phyloP scores from a whole-genome alignment of 176 grass and related monocot species.

The Otatea glauca region DNA sequence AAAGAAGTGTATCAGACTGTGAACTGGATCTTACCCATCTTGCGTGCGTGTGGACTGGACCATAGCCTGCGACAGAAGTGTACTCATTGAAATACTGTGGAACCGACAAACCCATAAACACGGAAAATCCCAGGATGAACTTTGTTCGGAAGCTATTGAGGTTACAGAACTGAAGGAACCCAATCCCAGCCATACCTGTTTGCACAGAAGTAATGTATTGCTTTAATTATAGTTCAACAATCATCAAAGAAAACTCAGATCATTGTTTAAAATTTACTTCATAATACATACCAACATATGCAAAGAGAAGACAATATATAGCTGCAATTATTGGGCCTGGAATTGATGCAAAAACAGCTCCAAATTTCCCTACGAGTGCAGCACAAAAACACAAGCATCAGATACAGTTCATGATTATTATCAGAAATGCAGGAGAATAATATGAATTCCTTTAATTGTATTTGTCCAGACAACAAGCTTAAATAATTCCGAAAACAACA shows the following conservation, averaged over 20 bases:
- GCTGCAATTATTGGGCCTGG: slow-evolving; percentile 49
- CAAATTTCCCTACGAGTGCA: slow-evolving; percentile 55
- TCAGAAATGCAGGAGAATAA: not conserved
- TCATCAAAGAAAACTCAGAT: slow-evolving; percentile 1
- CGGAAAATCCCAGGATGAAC: slow-evolving; percentile 87
- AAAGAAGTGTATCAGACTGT: not conserved
- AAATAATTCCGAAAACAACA: not conserved
- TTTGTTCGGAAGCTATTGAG: slow-evolving; percentile 89
- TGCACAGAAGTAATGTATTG: slow-evolving; percentile 27
- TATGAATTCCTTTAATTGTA: not conserved
- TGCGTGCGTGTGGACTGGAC: slow-evolving; percentile 74
- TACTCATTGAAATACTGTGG: slow-evolving; percentile 98
- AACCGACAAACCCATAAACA: slow-evolving; percentile 92
- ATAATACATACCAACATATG: slow-evolving; percentile 52
- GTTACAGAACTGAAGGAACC: slow-evolving; percentile 85
- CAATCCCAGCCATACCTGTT: slow-evolving; percentile 81
- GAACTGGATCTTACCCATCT: slow-evolving; percentile 79
- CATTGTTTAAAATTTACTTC: not conserved
- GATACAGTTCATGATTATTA: not conserved
- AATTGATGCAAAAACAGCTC: slow-evolving; percentile 65
- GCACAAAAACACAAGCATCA: not conserved
- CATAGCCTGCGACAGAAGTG: slow-evolving; percentile 72
- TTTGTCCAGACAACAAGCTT: slow-evolving; percentile 11
- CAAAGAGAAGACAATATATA: slow-evolving; percentile 58
- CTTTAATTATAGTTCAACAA: slow-evolving; percentile 5